phyloP scores from a whole-genome alignment of 169 alveolate species.

The Babesia ovata region DNA sequence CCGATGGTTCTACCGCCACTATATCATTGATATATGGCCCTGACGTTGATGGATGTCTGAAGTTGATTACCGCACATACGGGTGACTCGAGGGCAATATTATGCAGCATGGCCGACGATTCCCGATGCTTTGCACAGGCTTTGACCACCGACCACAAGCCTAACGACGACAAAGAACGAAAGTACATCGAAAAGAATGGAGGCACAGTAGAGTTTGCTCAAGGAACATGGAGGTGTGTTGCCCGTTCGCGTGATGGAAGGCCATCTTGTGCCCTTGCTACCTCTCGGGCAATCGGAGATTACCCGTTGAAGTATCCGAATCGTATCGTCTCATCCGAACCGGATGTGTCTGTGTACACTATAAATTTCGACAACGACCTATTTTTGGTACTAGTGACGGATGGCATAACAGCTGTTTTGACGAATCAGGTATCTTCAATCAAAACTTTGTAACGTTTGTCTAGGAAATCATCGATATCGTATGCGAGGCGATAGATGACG shows the following conservation, averaged over 20 bases:
- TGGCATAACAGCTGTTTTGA: slow-evolving; percentile 71
- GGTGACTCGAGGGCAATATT: slow-evolving; percentile 80
- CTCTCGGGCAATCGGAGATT: slow-evolving; percentile 77
- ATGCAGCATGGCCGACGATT: slow-evolving; percentile 54
- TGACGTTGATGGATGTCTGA: slow-evolving; percentile 71
- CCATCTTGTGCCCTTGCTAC: slow-evolving; percentile 68
- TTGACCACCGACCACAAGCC: slow-evolving; percentile 77
- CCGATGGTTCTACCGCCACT: slow-evolving; percentile 71
- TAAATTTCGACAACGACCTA: slow-evolving; percentile 72
- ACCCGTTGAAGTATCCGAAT: slow-evolving; percentile 63
- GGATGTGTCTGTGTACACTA: slow-evolving; percentile 69
- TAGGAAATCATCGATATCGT: slow-evolving; percentile 61
- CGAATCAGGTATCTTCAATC: slow-evolving; percentile 61
- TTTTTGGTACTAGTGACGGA: slow-evolving; percentile 74
- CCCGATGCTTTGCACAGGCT: slow-evolving; percentile 57
- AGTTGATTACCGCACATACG: slow-evolving; percentile 72
- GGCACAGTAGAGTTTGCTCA: slow-evolving; percentile 73
- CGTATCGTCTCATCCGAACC: slow-evolving; percentile 72
- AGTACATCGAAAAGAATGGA: slow-evolving; percentile 68
- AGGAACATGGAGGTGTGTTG: slow-evolving; percentile 69
- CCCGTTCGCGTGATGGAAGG: slow-evolving; percentile 20
- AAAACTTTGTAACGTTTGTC: too few relatives aligned
- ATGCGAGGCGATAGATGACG: slow-evolving; percentile 40
- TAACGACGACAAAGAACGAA: slow-evolving; percentile 67
- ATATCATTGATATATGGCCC: slow-evolving; percentile 75